Base-by-base conservation (phyloP, 2,329 filamentous ascomycete species). In the Bipolaris oryzae region DNA sequence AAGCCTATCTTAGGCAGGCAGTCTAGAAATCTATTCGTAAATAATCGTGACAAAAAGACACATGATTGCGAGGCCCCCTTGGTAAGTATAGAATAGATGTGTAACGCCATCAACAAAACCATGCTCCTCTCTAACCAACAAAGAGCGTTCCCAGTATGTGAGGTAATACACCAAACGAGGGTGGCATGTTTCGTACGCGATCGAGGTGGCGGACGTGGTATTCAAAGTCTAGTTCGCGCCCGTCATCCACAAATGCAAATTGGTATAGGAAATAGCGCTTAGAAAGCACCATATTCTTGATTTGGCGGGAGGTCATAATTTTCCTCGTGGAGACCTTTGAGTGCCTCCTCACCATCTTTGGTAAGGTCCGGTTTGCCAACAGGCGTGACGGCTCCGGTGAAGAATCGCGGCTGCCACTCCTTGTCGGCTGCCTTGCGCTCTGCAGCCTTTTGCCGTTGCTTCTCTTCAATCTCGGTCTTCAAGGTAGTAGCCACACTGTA, bases 391-490 rank as follows among this genome's bases (percentile, higher is more conserved):
- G 81, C 81, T 3, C 81, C 82, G 0, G 82, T 87, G 77, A 99
- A 99, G 79, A 96, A 99, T 41, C 92, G 83, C n/a, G 95, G 95
- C 64, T 88, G 82, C 87, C 91, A 99, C 33, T 86, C 84, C 56
- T 85, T 83, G 11, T 87, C 85, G 13, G 83, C 84, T 42, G 83
- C 83, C 72, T 94, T 89, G 41, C 95, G 84, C 72, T 94, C 87
- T 21, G 91, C 87, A 1, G 91, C 93, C 78, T 91, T 94, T 69
- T 90, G 85, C 31, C 95, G 84, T 79, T 99, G 95, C 41, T 84
- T 83, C 76, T 99, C 95, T 76, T 99, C 95, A 10, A 99, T 85
- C 69, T 96, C 92, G 58, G 92, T 87, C 80, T 99, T 99, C 60
- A 95, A 80, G 18, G 85, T 86, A 20, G 95, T 99, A 7, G 95